Conservation (phyloP, 768 basidiomycete species). For the Tremella fuciformis region DNA sequence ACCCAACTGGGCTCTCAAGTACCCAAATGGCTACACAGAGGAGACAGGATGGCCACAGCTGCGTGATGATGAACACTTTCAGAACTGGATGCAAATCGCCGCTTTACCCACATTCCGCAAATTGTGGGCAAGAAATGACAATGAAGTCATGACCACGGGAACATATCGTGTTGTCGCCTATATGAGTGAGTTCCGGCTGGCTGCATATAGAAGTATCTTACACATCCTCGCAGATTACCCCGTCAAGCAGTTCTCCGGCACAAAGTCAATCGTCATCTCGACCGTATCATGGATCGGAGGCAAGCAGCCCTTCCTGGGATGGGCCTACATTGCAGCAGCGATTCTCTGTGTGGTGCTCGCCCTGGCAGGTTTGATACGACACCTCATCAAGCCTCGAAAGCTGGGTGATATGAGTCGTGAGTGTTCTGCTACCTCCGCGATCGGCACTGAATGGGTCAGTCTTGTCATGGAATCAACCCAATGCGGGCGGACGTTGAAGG, state of each 20-base stretch:
- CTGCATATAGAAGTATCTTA: neutral
- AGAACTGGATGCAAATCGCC: slow-evolving; percentile 99
- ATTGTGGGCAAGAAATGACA: slow-evolving; percentile 86
- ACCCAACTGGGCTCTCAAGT: slow-evolving; percentile 80
- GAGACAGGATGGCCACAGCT: slow-evolving; percentile 70
- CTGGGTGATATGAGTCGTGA: slow-evolving; percentile 51
- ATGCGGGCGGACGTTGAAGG: no score
- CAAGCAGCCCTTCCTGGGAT: slow-evolving; percentile 96
- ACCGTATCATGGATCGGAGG: slow-evolving; percentile 99
- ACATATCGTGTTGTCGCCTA: slow-evolving; percentile 71
- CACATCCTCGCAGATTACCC: slow-evolving; percentile 75
- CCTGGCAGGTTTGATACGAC: slow-evolving; percentile 80
- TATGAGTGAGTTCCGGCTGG: slow-evolving; percentile 63
- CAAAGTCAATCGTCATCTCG: slow-evolving; percentile 93
- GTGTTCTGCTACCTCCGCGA: slow-evolving; percentile 14
- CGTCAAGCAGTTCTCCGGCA: slow-evolving; percentile 82
- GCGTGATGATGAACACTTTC: slow-evolving; percentile 80
- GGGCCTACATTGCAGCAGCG: slow-evolving; percentile 91
- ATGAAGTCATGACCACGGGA: slow-evolving; percentile 67
- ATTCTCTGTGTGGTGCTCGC: slow-evolving; percentile 83
- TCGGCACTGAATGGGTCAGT: slow-evolving; percentile 24
- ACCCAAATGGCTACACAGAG: slow-evolving; percentile 69
- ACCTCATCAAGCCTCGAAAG: slow-evolving; percentile 81
- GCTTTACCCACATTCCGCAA: slow-evolving; percentile 96
- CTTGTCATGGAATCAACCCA: slow-evolving; percentile 48